phyloP scores from a whole-genome alignment of 305 asterid genomes.

The Fraxinus latifolia region DNA sequence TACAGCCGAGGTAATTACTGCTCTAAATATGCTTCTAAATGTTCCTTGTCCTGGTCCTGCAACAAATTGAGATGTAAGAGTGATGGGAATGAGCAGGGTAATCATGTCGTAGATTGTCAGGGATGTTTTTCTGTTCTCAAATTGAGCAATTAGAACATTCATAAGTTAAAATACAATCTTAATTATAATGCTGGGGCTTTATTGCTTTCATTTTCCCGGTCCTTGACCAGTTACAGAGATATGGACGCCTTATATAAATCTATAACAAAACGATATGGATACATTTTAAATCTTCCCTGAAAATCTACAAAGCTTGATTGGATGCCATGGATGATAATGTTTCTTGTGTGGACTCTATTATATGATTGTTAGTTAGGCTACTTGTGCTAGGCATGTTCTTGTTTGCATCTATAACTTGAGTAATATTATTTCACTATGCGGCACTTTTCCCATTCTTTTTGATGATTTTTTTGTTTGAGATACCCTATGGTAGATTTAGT shows the following conservation, averaged over 20 bases:
- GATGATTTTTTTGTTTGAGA: background rate
- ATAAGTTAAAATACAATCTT: background rate
- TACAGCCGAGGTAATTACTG: slow-evolving; percentile 48
- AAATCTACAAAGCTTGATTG: background rate
- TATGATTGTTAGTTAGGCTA: background rate
- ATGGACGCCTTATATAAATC: background rate
- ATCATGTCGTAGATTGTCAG: background rate
- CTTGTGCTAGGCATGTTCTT: slow-evolving; percentile 12
- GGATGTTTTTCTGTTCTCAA: background rate
- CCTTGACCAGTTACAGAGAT: background rate
- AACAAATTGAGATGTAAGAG: background rate
- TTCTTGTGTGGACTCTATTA: background rate
- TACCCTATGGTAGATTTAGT: slow-evolving; percentile 6
- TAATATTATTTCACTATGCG: background rate
- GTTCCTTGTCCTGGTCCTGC: background rate
- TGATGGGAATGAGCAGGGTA: background rate
- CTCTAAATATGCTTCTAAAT: slow-evolving; percentile 7
- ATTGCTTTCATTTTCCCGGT: background rate
- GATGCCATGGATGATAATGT: slow-evolving; percentile 1
- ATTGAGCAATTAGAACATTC: background rate
- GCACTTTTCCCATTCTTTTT: background rate
- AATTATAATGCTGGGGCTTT: background rate
- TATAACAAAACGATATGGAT: background rate
- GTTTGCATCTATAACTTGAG: background rate
- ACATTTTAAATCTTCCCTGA: background rate